These are phyloP conservation scores for Blepharisma stoltei DNA, from an alignment of 73 alveolate genomes.

Conservation along the genomic window DNA sequence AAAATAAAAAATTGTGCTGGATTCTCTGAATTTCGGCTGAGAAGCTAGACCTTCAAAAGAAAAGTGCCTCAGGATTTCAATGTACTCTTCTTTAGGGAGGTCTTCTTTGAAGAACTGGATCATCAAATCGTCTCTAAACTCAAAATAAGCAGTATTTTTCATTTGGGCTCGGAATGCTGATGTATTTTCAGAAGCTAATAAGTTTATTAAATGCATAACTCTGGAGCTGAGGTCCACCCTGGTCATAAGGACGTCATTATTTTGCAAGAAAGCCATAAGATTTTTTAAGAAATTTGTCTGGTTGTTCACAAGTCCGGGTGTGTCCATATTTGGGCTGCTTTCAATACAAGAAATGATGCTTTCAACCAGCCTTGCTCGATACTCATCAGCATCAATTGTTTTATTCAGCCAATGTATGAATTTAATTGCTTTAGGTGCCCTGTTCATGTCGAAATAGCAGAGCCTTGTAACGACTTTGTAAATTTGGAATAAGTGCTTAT, in stretches of 20 bases:
- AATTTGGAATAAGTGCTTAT: neutral
- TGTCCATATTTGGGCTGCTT: neutral
- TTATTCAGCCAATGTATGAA: neutral
- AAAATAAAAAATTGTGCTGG: conserved; percentile 6
- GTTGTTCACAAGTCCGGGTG: neutral
- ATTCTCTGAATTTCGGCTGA: conserved; percentile 25
- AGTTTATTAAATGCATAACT: conserved; percentile 6
- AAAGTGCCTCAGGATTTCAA: neutral
- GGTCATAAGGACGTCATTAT: neutral
- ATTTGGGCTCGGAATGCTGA: conserved; percentile 15
- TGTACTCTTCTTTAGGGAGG: neutral
- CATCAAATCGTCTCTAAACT: conserved; percentile 16
- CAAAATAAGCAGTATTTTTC: conserved; percentile 5
- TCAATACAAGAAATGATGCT: neutral
- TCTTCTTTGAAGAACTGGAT: conserved; percentile 23
- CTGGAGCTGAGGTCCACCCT: neutral
- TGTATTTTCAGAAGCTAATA: conserved; percentile 13
- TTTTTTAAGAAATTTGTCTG: conserved; percentile 8
- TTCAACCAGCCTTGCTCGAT: neutral
- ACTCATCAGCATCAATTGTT: conserved; percentile 19
- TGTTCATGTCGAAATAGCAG: conserved; percentile 6
- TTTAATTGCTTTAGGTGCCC: neutral
- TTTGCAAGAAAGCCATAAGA: neutral
- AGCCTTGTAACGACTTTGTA: neutral
- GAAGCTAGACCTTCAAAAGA: neutral